phyloP scores from a whole-genome alignment of 129 eudicot genomes.

The Arctium minus region DNA sequence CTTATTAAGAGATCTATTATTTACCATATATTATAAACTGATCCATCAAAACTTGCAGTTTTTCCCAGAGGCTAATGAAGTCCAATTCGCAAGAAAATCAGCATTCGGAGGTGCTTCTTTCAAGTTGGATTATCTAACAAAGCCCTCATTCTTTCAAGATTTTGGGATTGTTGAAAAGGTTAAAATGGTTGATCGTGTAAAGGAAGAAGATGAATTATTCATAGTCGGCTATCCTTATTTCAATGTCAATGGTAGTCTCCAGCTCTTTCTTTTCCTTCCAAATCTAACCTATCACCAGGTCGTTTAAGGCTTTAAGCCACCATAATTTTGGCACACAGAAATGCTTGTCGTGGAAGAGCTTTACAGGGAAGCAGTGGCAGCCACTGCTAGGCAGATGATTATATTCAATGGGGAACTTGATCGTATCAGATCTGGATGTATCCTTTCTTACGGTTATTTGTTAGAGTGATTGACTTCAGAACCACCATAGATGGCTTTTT shows the following conservation, averaged over 20 bases:
- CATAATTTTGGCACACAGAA: slow-evolving; percentile 41
- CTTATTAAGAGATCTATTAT: not conserved
- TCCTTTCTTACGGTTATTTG: slow-evolving; percentile 40
- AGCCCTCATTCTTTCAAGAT: slow-evolving; percentile 94
- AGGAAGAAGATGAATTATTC: slow-evolving; percentile 87
- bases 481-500: not conserved
- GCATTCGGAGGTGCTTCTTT: slow-evolving; percentile 81
- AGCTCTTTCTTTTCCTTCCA: slow-evolving; percentile 6
- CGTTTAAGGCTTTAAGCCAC: not conserved
- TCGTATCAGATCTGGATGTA: slow-evolving; percentile 98
- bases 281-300: not conserved
- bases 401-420: slow-evolving; percentile 96
- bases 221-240: slow-evolving; percentile 89
- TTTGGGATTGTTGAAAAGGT: slow-evolving; percentile 74
- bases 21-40: not conserved
- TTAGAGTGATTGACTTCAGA: not conserved
- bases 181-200: slow-evolving; percentile 88
- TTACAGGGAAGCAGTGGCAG: slow-evolving; percentile 79
- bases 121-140: slow-evolving; percentile 87
- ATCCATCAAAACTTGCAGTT: slow-evolving; percentile 54
- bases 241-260: slow-evolving; percentile 76
- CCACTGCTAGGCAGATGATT: slow-evolving; percentile 66
- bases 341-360: slow-evolving; percentile 99
- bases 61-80: slow-evolving; percentile 97
- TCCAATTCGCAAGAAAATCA: slow-evolving; percentile 70